phyloP scores from a whole-genome alignment of 208 protist species.

The Trypanosoma cruzi region DNA sequence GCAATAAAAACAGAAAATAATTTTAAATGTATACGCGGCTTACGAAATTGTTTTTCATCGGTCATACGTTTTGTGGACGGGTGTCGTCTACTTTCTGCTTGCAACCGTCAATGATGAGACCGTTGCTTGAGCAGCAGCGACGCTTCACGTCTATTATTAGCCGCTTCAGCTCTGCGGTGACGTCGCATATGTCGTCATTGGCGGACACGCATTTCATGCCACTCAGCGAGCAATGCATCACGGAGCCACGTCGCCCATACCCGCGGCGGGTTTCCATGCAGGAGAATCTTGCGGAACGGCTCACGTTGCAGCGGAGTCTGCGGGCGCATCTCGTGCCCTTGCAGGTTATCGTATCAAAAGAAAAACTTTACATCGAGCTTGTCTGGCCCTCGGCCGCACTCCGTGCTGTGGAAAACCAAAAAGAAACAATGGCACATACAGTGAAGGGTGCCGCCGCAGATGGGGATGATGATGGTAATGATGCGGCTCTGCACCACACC shows the following conservation, averaged over 20 bases:
- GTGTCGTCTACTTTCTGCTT: too few relatives aligned
- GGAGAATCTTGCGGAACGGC: slow-evolving; percentile 64
- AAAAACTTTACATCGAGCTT: slow-evolving; percentile 66
- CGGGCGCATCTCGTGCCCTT: slow-evolving; percentile 58
- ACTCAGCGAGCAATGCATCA: slow-evolving; percentile 58
- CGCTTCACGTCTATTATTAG: slow-evolving; percentile 17
- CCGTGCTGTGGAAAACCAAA: slow-evolving; percentile 1
- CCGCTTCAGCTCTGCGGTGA: slow-evolving; percentile 9
- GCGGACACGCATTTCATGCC: slow-evolving; percentile 28
- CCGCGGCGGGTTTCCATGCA: slow-evolving; percentile 32
- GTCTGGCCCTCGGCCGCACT: slow-evolving; percentile 57
- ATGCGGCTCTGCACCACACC: too few relatives aligned
- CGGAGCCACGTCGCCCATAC: slow-evolving; percentile 59
- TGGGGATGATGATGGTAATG: background rate
- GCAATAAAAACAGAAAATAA: background rate
- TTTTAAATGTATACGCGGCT: too few relatives aligned
- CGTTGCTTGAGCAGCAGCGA: slow-evolving; percentile 1
- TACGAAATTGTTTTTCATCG: too few relatives aligned
- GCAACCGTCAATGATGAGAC: too few relatives aligned
- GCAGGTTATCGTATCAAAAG: slow-evolving; percentile 53
- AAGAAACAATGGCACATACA: background rate
- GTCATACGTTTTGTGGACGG: too few relatives aligned
- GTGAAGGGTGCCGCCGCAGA: background rate
- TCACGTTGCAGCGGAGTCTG: slow-evolving; percentile 49
- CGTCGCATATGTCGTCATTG: too few relatives aligned